Base-by-base conservation (phyloP, 2,329 filamentous ascomycete genomes). In the Pezicula rhizophila region DNA sequence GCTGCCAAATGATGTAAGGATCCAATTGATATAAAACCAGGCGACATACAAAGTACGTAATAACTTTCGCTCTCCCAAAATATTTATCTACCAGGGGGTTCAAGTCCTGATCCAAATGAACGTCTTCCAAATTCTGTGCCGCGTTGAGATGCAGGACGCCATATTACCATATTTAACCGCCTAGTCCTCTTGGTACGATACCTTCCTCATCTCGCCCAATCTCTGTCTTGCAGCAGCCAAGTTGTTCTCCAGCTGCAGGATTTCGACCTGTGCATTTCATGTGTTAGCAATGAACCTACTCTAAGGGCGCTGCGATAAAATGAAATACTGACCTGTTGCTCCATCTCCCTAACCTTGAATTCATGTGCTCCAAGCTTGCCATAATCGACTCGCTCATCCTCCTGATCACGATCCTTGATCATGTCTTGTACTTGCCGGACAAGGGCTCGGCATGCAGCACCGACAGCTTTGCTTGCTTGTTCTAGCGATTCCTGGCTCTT, bases 301-400 rank as follows among this genome's bases (percentile, higher is more conserved):
- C 59, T 40, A 26, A 48, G 42, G 39, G 49, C 46, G 43, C 31
- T 43, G 18, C 14, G 6, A n/a, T 7, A 15, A n/a, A 8, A 12
- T 17, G 15, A 40, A 49, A 15, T 40, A 77, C 79, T 61, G 77
- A 96, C 91, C 87, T 99, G 93, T 66, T 99, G 93, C 73, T 99
- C 93, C 93, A 99, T 99, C 73, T 99, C 91, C 60, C 86, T 80
- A 45, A 96, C 90, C 78, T 99, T 99, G 77, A 99, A 97, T 72
- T 99, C 93, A 69, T 96, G 92, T 28, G 86, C 83, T 53, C 88
- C 91, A 42, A 99, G 74, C 72, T 90, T 88, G 39, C 79, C 76
- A 69, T 97, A 99, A 68, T 99, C 93, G 18, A 95, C 82, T 45
- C 79, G 75, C 47, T 96, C 90, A 33, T 92, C 89, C 39, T 89